Conservation (phyloP, 148 eudicot genomes). For the Silene conica region DNA sequence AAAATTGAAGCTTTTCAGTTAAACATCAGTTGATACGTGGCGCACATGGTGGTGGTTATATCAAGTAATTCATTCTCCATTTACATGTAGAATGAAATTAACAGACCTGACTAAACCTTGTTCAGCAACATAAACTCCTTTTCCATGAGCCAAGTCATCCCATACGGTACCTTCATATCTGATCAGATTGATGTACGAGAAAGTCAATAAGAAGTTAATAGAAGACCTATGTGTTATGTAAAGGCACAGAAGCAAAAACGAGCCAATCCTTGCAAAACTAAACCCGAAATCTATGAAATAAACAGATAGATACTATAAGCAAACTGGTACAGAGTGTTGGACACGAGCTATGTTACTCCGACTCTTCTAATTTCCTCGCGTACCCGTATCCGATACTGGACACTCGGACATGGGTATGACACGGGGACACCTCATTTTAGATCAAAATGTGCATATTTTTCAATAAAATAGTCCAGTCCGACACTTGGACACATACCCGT, state of each 20-base stretch:
- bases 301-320: neutral
- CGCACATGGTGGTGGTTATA: neutral
- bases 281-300: neutral
- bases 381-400: too few species aligned
- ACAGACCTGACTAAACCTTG: conserved; percentile 75
- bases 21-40: conserved; percentile 5
- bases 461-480: too few species aligned
- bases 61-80: neutral
- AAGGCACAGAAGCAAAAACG: neutral
- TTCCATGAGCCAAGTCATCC: conserved; percentile 96
- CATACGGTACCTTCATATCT: conserved; percentile 97
- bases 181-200: conserved; percentile 8
- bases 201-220: neutral
- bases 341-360: too few species aligned
- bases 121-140: conserved; percentile 85
- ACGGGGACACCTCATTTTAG: too few species aligned
- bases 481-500: too few species aligned
- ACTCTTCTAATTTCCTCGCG: too few species aligned
- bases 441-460: too few species aligned
- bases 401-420: too few species aligned
- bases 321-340: neutral
- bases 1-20: neutral
- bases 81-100: neutral
- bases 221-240: neutral
- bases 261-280: neutral